Base-by-base conservation (phyloP, 495 filamentous ascomycete genomes). In the Penicillium nucicola region DNA sequence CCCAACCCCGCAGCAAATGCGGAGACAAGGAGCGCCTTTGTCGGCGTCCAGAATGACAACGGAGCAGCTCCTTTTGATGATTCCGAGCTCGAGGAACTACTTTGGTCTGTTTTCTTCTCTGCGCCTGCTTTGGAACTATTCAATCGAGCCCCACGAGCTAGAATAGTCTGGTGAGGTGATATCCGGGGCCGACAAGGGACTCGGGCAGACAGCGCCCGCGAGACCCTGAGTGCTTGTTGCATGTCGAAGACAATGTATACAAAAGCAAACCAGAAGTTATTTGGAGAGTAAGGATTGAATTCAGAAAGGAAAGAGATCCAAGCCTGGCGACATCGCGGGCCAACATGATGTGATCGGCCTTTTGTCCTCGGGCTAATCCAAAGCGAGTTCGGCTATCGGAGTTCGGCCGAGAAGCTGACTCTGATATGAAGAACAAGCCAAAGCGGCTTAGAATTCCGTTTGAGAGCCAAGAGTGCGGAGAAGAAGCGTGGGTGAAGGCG, bases 1-100 rank as follows among this genome's bases (percentile, higher is more conserved):
- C 71, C 70, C 9, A 70, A 50, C 18, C 70, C 67, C 12, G 65
- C 70, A 31, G 66, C 67, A 13, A 70, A 56, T 45, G 62, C 59
- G 28, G 70, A 70, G 39, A 61, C 44, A 33, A 75, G 43, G 14
- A 72, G 33, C 11, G 65, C 65, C 28, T 61, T 60, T 23, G 52
- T 45, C 3, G 64, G 58, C 2, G 61, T 60, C 71, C 73, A 70
- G n/a, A 61, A 68, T 13, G 53, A 49, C 1, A 57, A 48, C 0
- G 55, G 7, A 1, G 45, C 32, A 17, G 47, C 15, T 7, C 34
- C 43, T 8, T 35, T 28, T 17, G 67, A 58, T 2, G 67, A 54
- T 5, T 34, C 46, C 5, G 59, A 56, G 14, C 18, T 42, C 8
- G 53, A 48, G 19, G 43, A 54, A 12, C 49, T 43, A 18, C 44